These are phyloP conservation scores for Quercus rubra DNA, from an alignment of 306 rosid species.

Conservation along the genomic window DNA sequence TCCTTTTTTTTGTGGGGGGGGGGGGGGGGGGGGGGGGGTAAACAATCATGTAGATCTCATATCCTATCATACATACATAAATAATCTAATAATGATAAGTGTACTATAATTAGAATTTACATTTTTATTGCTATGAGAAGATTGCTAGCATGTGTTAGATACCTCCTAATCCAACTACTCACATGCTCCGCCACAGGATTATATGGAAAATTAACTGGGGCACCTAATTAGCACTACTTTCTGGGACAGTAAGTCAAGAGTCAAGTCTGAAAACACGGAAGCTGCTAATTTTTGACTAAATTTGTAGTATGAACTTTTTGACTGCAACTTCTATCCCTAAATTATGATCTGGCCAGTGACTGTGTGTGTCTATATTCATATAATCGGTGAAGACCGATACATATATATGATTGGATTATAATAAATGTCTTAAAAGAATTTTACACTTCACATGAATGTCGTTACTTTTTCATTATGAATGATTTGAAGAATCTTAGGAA, in stretches of 20 bases:
- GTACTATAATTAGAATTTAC: slow-evolving; percentile 6
- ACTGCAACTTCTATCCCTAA: background rate
- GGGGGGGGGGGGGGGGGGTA: too few relatives aligned
- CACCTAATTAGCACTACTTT: slow-evolving; percentile 13
- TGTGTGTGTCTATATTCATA: background rate
- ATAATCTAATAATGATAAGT: slow-evolving; percentile 19
- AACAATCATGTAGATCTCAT: slow-evolving; percentile 32
- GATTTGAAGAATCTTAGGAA: slow-evolving; percentile 22
- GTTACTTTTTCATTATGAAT: slow-evolving; percentile 17
- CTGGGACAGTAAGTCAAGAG: background rate
- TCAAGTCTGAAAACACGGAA: slow-evolving; percentile 1
- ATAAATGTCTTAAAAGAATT: background rate
- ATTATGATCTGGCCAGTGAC: background rate
- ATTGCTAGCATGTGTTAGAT: slow-evolving; percentile 46
- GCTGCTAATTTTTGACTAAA: background rate
- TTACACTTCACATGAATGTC: slow-evolving; percentile 5
- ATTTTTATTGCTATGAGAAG: slow-evolving; percentile 18
- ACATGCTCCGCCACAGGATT: slow-evolving; percentile 28
- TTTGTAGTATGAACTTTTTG: background rate
- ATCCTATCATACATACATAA: slow-evolving; percentile 12
- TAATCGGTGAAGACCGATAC: background rate
- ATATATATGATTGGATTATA: background rate
- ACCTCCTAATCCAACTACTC: slow-evolving; percentile 45
- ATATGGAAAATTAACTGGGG: background rate
- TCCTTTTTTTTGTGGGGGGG: background rate